A percentile compares a stretch with the other conserved stretches of the same genome.
phyloP scores from a whole-genome alignment of 495 filamentous ascomycete species.

The Tricharina praecox region DNA sequence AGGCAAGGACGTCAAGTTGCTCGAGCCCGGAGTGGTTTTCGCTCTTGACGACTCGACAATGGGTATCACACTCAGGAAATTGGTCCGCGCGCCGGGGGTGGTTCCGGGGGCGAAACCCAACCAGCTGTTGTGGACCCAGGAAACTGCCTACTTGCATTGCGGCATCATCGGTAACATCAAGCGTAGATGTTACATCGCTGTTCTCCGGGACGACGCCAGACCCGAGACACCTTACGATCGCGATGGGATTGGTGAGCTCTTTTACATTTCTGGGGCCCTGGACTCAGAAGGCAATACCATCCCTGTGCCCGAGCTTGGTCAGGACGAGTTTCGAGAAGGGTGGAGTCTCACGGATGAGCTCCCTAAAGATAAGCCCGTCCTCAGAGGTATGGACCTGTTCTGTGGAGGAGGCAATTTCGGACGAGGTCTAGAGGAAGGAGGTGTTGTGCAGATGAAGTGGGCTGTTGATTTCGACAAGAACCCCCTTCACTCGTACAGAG shows the following conservation, averaged over 20 bases:
- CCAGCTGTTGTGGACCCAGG: conserved; percentile 45
- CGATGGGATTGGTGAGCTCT: conserved; percentile 45
- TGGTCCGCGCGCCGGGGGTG: not conserved
- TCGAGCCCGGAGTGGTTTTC: not conserved
- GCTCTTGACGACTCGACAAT: not conserved
- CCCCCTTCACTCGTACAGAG: conserved; percentile 53
- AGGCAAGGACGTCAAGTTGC: not conserved
- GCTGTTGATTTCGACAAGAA: conserved; percentile 44
- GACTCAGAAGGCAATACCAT: no score
- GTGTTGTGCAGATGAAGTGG: conserved; percentile 43
- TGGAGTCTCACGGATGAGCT: conserved; percentile 30
- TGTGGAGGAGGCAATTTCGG: conserved; percentile 61
- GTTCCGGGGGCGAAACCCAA: conserved; percentile 33
- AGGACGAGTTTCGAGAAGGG: conserved; percentile 34
- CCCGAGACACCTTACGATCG: conserved; percentile 48
- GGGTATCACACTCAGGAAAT: not conserved
- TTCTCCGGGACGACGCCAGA: conserved; percentile 30
- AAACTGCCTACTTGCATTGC: conserved; percentile 30
- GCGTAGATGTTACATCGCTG: conserved; percentile 41
- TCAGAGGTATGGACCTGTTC: conserved; percentile 46
- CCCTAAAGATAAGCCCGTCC: conserved; percentile 26
- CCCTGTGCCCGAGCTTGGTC: not conserved
- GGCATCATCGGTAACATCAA: conserved; percentile 30
- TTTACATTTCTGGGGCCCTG: no score
- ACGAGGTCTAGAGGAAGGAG: conserved; percentile 55